Evolutionary conservation across 2,329 filamentous ascomycete species (phyloP), one percentile per base, ranked within the genome.

Genomic region (Aspergillus tanneri): DNA sequence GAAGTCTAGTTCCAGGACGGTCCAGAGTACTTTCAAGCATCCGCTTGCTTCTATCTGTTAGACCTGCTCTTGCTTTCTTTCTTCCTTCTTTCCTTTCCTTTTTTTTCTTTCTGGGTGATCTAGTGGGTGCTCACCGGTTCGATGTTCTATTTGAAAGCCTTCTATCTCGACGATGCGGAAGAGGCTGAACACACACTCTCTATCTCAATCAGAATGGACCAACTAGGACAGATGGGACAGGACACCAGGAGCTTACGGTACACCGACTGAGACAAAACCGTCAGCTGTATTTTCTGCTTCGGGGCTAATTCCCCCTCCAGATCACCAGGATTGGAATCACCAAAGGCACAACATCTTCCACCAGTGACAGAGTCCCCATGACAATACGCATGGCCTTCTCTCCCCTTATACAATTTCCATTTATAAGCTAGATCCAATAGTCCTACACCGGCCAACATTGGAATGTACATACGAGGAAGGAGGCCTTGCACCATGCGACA

Each of bases 391-490:
- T 49, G 3, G 51, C 50, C 16, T 46, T 46, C 14, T 57, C 54
- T 8, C 52, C 57, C 1, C 19, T 10, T 50, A 60, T 58, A 21
- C 56, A 58, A n/a, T 50, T 38, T 14, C 56, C 56, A 1, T 48
- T 16, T 11, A 59, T 47, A 23, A 40, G 24, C 14, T 54, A 57
- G 4, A 50, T 36, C 40, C 52, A 60, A 19, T 44, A 59, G 18
- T 60, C 56, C 40, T 54, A 54, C 5, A 56, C 48, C 19, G 57
- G 57, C 25, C 19, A 49, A 21, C 56, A 59, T 38, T 60, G 57
- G 5, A 60, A 55, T 2, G 40, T 59, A 46, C 59, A 57, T 4
- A 43, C 53, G n/a, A 60, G 21, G 1, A 60, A 22, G 2, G 49
- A 50, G 2, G 52, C 49, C 9, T 55, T 11, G 8, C 44, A 54